phyloP scores from a whole-genome alignment of 23 red algal species.

The Gracilaria gracilis region DNA sequence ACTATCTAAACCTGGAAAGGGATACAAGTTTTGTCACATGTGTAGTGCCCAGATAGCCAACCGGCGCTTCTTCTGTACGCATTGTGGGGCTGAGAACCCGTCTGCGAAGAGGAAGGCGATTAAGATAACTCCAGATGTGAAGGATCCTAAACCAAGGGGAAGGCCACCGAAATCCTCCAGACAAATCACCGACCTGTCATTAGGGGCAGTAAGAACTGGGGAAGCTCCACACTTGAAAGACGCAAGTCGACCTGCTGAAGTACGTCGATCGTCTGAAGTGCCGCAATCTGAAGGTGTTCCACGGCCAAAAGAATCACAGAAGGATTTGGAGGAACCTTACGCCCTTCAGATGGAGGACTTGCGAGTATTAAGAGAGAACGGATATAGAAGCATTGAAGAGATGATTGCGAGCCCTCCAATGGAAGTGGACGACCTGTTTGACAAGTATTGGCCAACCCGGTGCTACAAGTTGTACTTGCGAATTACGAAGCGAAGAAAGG shows the following conservation, averaged over 20 bases:
- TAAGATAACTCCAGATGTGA: slow-evolving; percentile 14
- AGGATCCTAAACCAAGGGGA: slow-evolving; percentile 29
- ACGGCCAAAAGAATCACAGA: neutral
- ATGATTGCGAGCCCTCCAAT: slow-evolving; percentile 29
- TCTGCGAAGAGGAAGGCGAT: slow-evolving; percentile 44
- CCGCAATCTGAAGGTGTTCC: neutral
- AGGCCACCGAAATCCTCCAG: slow-evolving; percentile 15
- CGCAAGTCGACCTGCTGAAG: neutral
- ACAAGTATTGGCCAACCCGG: slow-evolving; percentile 12
- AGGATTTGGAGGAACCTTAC: neutral
- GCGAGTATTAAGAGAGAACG: slow-evolving; percentile 19
- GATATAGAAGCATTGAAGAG: slow-evolving; percentile 14
- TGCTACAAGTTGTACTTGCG: slow-evolving; percentile 35
- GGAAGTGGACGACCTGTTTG: slow-evolving; percentile 35
- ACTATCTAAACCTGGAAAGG: slow-evolving; percentile 59
- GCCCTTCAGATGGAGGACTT: slow-evolving; percentile 12
- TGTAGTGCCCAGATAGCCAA: slow-evolving; percentile 60
- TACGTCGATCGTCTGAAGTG: neutral
- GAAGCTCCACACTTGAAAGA: neutral
- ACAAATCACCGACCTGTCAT: neutral
- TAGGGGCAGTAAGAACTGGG: neutral
- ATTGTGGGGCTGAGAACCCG: slow-evolving; percentile 66
- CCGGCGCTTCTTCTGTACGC: slow-evolving; percentile 67
- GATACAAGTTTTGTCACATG: slow-evolving; percentile 73
- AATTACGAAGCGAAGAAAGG: slow-evolving; percentile 10